Evolutionary conservation across 495 filamentous ascomycete species (phyloP).

Genomic region (Immersiella caudata): DNA sequence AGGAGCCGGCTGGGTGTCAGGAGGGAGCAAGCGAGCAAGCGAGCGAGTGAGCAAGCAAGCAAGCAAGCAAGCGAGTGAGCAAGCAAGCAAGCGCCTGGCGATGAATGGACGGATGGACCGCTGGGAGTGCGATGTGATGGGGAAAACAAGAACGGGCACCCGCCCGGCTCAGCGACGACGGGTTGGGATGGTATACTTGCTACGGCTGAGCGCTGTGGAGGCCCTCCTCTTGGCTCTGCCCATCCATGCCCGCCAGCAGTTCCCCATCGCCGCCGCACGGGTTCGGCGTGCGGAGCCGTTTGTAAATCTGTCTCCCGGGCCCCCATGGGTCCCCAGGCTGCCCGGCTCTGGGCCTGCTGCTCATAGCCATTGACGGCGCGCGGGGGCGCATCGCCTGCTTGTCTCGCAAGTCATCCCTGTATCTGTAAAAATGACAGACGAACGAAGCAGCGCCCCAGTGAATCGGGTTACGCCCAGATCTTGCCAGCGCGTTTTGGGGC

Average conservation of each 20-base stretch:
- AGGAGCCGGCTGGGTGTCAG: neutral
- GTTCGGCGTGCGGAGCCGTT: conserved; percentile 22
- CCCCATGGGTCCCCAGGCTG: conserved; percentile 1
- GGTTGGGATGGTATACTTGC: conserved; percentile 16
- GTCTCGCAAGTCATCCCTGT: conserved; percentile 33
- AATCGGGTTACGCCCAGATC: conserved; percentile 13
- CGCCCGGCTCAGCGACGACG: conserved; percentile 12
- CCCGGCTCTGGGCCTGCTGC: neutral
- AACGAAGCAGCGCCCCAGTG: neutral
- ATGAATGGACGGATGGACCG: conserved; percentile 4
- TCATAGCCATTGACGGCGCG: neutral
- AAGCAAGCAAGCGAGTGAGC: neutral
- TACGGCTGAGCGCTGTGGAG: conserved; percentile 27
- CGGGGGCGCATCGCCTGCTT: conserved; percentile 12
- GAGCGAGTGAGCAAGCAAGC: neutral
- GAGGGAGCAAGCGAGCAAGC: neutral
- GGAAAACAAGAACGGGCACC: neutral
- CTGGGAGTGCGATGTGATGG: neutral
- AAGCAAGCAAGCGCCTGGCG: neutral
- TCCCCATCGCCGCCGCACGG: conserved; percentile 23
- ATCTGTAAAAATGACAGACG: conserved; percentile 26
- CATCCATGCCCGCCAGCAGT: conserved; percentile 21
- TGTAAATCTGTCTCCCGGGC: conserved; percentile 22
- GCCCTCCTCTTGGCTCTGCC: conserved; percentile 24
- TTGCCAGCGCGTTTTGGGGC: conserved; percentile 19